phyloP scores from a whole-genome alignment of 2,329 filamentous ascomycete species.

The Beauveria pseudobassiana region DNA sequence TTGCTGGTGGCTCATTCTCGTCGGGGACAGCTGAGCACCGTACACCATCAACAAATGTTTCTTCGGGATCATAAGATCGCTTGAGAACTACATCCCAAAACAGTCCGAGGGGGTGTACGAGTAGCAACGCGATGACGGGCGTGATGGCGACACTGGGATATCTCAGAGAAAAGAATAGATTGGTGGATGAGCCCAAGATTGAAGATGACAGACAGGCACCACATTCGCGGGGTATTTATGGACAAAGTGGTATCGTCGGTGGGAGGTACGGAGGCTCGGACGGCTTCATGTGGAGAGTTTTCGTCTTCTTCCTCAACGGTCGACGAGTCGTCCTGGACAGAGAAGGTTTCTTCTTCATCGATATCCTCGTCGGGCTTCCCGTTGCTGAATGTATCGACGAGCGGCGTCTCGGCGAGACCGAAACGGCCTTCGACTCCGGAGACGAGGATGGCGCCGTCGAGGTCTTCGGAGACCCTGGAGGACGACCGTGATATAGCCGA shows the following conservation, averaged over 20 bases:
- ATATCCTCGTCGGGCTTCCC: slow-evolving; percentile 34
- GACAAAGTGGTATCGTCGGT: slow-evolving; percentile 71
- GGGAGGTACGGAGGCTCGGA: slow-evolving; percentile 70
- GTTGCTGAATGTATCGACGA: slow-evolving; percentile 38
- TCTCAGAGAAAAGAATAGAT: slow-evolving; percentile 81
- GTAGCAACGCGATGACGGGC: slow-evolving; percentile 76
- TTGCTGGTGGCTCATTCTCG: slow-evolving; percentile 14
- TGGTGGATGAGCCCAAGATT: slow-evolving; percentile 73
- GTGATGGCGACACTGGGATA: slow-evolving; percentile 88
- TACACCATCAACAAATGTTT: slow-evolving; percentile 44
- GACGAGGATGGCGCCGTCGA: slow-evolving; percentile 43
- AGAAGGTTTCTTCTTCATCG: slow-evolving; percentile 24
- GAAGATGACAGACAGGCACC: slow-evolving; percentile 75
- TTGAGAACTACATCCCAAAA: slow-evolving; percentile 71
- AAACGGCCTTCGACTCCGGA: slow-evolving; percentile 48
- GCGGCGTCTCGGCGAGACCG: slow-evolving; percentile 39
- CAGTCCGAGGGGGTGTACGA: slow-evolving; percentile 76
- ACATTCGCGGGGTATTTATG: slow-evolving; percentile 84
- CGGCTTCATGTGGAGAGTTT: slow-evolving; percentile 70
- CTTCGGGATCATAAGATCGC: slow-evolving; percentile 44
- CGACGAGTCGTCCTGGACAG: slow-evolving; percentile 26
- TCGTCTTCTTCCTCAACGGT: slow-evolving; percentile 44
- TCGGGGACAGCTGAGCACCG: slow-evolving; percentile 17
- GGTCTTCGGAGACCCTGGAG: slow-evolving; percentile 38
- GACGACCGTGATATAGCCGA: slow-evolving; percentile 26